Percentiles rank a stretch among this genome's conserved stretches.
Conservation (phyloP, 768 basidiomycete species). For the Heimioporus sp. region DNA sequence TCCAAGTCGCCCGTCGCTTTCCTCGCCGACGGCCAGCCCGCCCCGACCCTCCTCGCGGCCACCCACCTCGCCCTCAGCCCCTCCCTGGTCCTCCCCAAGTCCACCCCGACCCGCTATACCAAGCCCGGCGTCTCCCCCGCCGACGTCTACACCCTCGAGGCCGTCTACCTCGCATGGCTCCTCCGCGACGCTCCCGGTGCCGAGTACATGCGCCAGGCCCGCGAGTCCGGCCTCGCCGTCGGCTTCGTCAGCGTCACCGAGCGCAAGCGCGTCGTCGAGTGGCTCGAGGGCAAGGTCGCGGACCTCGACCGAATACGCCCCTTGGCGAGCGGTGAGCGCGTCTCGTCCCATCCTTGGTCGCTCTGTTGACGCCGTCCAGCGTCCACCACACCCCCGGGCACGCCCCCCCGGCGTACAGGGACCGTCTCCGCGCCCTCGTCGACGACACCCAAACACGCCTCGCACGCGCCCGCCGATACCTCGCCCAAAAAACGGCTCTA, state of each 20-base stretch:
- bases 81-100: constrained; percentile 60
- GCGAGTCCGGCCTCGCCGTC: constrained; percentile 68
- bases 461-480: constrained; percentile 23
- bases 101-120: constrained; percentile 73
- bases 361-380: constrained; percentile 24
- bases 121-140: constrained; percentile 46
- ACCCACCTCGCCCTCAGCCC: constrained; percentile 63
- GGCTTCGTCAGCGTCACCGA: constrained; percentile 87
- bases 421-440: constrained; percentile 15
- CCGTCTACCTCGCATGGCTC: constrained; percentile 83
- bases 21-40: constrained; percentile 35
- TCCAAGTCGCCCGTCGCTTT: constrained; percentile 51
- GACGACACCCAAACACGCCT: constrained; percentile 19
- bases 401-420: constrained; percentile 41
- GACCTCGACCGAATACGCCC: constrained; percentile 28
- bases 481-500: constrained; percentile 74
- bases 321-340: constrained; percentile 17
- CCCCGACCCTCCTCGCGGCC: constrained; percentile 50
- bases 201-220: constrained; percentile 86
- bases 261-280: constrained; percentile 82
- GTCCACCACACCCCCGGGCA: constrained; percentile 62
- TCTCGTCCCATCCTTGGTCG: not conserved
- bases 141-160: constrained; percentile 77
- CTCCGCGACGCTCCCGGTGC: constrained; percentile 69
- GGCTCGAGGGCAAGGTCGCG: constrained; percentile 59